These are phyloP conservation scores for Heliamphora pulchella DNA, from an alignment of 179 eudicot species.

Conservation along the genomic window DNA sequence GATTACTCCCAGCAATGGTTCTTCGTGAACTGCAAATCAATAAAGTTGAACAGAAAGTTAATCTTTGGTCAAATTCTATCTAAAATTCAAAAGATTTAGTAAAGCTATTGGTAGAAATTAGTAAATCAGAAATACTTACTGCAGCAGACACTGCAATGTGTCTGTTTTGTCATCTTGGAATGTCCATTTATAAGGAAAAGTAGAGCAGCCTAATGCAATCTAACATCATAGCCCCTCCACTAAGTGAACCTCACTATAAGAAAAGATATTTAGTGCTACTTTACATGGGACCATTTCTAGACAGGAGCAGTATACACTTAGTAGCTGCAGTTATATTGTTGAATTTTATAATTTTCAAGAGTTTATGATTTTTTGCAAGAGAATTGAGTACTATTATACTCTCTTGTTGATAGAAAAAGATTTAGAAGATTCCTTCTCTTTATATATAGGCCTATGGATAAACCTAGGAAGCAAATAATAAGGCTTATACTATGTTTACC, in stretches of 20 bases:
- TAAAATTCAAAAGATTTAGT: background rate
- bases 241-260: background rate
- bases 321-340: no score
- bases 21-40: conserved; percentile 81
- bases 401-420: no score
- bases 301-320: no score
- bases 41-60: conserved; percentile 10
- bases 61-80: background rate
- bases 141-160: background rate
- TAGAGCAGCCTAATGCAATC: background rate
- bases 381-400: no score
- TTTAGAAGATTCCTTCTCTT: no score
- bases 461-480: no score
- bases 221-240: background rate
- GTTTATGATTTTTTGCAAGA: no score
- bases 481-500: no score
- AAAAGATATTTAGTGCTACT: conserved; percentile 1
- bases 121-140: background rate
- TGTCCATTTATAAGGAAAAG: conserved; percentile 1
- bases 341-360: no score
- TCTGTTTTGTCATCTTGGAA: background rate
- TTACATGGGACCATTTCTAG: no score
- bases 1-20: conserved; percentile 80
- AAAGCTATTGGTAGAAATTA: background rate
- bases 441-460: no score